Evolutionary conservation across 805 yeast species (phyloP).

Genomic region (Wickerhamiella musiphila): DNA sequence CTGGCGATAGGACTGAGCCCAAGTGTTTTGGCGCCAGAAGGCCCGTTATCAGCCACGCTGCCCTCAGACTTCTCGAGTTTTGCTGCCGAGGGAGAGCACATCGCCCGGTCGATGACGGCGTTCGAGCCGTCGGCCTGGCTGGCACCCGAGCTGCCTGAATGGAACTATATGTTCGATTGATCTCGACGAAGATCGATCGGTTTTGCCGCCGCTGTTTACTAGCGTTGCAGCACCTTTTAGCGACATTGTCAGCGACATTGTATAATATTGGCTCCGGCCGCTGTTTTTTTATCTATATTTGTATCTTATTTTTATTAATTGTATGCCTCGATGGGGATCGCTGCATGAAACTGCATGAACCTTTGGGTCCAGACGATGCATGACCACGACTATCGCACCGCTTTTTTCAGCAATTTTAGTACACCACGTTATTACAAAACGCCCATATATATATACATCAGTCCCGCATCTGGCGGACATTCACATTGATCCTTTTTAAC

Average conservation of each 20-base stretch:
- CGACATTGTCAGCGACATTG: not conserved
- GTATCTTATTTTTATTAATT: not conserved
- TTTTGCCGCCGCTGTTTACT: no score
- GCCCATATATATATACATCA: no score
- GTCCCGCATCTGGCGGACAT: conserved; percentile 29
- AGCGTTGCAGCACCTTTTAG: no score
- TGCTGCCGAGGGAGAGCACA: conserved; percentile 6
- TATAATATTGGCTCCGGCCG: no score
- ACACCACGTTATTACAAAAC: no score
- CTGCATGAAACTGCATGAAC: no score
- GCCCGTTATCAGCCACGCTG: conserved; percentile 1
- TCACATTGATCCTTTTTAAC: conserved; percentile 24
- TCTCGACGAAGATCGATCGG: no score
- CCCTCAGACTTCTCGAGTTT: conserved; percentile 2
- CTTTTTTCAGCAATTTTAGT: no score
- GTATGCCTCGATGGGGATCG: no score
- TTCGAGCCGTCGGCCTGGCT: conserved; percentile 9
- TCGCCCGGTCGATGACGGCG: conserved; percentile 8
- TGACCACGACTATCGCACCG: no score
- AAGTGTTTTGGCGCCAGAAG: conserved; percentile 1
- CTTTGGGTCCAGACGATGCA: no score
- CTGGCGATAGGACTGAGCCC: no score
- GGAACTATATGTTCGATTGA: conserved; percentile 6
- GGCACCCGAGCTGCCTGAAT: conserved; percentile 6
- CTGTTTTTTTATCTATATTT: not conserved